Evolutionary conservation across 139 green algal species (phyloP).

Genomic region (Picochlorum sp.): DNA sequence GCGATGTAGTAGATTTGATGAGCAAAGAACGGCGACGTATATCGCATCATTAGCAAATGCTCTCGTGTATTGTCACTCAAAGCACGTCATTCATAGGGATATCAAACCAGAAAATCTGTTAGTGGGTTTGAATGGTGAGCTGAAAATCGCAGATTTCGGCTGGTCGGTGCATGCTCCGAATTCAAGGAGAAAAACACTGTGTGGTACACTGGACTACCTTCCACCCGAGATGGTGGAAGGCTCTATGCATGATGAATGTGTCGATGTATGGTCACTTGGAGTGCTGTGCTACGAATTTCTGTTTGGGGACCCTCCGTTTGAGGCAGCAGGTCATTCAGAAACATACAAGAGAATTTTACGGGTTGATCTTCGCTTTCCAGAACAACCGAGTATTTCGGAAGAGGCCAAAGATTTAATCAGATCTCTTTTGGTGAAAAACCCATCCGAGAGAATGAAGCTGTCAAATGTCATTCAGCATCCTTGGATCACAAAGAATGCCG

Average conservation of each 20-base stretch:
- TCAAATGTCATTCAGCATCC: conserved; percentile 66
- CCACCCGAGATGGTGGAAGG: conserved; percentile 95
- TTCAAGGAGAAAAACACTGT: conserved; percentile 85
- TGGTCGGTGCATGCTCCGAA: conserved; percentile 95
- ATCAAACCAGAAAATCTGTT: conserved; percentile 99
- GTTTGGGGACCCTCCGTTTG: conserved; percentile 85
- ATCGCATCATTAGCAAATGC: conserved; percentile 75
- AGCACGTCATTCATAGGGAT: conserved; percentile 98
- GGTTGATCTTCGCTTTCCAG: conserved; percentile 83
- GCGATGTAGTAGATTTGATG: conserved; percentile 62
- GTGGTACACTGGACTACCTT: conserved; percentile 98
- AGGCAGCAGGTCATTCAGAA: conserved; percentile 74
- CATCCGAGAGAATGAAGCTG: conserved; percentile 56
- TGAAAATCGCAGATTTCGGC: conserved; percentile 99
- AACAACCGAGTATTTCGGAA: conserved; percentile 35
- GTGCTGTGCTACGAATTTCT: conserved; percentile 98
- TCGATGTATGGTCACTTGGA: conserved; percentile 81
- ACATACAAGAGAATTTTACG: conserved; percentile 81
- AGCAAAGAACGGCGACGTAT: conserved; percentile 80
- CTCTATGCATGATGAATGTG: conserved; percentile 42
- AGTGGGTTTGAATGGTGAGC: conserved; percentile 76
- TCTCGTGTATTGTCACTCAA: conserved; percentile 91
- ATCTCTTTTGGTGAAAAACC: conserved; percentile 73
- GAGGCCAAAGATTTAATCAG: conserved; percentile 79
- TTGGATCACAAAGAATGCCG: conserved; percentile 69